These are phyloP conservation scores for Fusarium paranaense DNA, from an alignment of 2,329 filamentous ascomycete genomes.

Conservation along the genomic window DNA sequence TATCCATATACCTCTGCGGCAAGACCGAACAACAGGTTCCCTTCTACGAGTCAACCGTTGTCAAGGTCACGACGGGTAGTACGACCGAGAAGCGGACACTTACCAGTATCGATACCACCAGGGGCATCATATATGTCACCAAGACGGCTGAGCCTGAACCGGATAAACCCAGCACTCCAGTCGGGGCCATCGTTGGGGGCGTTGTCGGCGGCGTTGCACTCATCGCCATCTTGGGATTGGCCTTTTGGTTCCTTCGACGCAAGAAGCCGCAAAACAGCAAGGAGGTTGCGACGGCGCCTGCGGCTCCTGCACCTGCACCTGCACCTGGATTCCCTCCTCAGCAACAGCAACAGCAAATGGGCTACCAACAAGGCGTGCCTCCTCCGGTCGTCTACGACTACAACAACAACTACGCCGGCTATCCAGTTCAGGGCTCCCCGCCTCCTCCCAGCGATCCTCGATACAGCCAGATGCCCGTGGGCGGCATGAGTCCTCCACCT, in stretches of 20 bases:
- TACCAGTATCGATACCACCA: not conserved
- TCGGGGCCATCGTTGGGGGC: conserved; percentile 1
- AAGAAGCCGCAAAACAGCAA: not conserved
- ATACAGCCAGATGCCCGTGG: not conserved
- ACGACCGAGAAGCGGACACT: not conserved
- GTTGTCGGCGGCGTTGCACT: conserved; percentile 3
- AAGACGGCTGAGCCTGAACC: not conserved
- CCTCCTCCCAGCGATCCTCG: not conserved
- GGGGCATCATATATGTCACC: not conserved
- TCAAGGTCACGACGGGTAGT: not conserved
- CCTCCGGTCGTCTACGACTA: not conserved
- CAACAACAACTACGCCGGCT: not conserved
- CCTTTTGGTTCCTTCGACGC: not conserved
- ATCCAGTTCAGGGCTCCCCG: not conserved
- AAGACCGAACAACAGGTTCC: not conserved
- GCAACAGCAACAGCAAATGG: not conserved
- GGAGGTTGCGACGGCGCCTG: not conserved
- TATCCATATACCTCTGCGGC: not conserved
- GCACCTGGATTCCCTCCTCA: not conserved
- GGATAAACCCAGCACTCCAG: not conserved
- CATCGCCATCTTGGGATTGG: not conserved
- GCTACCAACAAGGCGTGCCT: not conserved
- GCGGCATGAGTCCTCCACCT: not conserved
- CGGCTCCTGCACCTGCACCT: not conserved
- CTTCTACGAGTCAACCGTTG: not conserved